Percentiles rank a stretch among this genome's conserved stretches.
phyloP scores from a whole-genome alignment of 208 protist species.

The Lotmaria passim region DNA sequence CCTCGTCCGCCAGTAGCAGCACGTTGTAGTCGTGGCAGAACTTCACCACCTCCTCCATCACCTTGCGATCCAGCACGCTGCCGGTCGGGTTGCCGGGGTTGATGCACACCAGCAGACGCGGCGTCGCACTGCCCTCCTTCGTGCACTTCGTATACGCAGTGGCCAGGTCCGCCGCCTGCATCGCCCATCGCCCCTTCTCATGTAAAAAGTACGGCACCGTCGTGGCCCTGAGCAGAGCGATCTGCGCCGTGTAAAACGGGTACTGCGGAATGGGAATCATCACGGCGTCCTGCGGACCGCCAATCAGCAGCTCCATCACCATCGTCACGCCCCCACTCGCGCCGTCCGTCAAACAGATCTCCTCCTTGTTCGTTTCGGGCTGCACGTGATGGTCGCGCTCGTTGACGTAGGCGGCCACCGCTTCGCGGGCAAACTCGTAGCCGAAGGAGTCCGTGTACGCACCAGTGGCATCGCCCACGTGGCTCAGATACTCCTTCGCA shows the following conservation, averaged over 20 bases:
- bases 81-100: slow-evolving; percentile 99
- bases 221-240: slow-evolving; percentile 93
- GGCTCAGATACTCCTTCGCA: slow-evolving; percentile 73
- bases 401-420: slow-evolving; percentile 96
- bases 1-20: slow-evolving; percentile 98
- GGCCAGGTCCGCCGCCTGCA: slow-evolving; percentile 77
- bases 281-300: slow-evolving; percentile 71
- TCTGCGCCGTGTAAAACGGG: slow-evolving; percentile 98
- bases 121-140: slow-evolving; percentile 70
- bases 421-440: slow-evolving; percentile 79
- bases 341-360: slow-evolving; percentile 97
- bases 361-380: slow-evolving; percentile 37
- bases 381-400: slow-evolving; percentile 85
- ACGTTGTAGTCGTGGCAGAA: slow-evolving; percentile 81
- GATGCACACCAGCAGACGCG: slow-evolving; percentile 97
- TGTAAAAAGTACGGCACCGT: slow-evolving; percentile 95
- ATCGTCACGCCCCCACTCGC: slow-evolving; percentile 93
- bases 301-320: slow-evolving; percentile 85
- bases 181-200: slow-evolving; percentile 92
- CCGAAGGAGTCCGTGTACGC: slow-evolving; percentile 97
- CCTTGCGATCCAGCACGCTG: slow-evolving; percentile 69
- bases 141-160: slow-evolving; percentile 58
- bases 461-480: slow-evolving; percentile 80
- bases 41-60: slow-evolving; percentile 84
- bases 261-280: slow-evolving; percentile 99